Conservation (phyloP, 2,329 filamentous ascomycete genomes). For the Cladosporium sp. region DNA sequence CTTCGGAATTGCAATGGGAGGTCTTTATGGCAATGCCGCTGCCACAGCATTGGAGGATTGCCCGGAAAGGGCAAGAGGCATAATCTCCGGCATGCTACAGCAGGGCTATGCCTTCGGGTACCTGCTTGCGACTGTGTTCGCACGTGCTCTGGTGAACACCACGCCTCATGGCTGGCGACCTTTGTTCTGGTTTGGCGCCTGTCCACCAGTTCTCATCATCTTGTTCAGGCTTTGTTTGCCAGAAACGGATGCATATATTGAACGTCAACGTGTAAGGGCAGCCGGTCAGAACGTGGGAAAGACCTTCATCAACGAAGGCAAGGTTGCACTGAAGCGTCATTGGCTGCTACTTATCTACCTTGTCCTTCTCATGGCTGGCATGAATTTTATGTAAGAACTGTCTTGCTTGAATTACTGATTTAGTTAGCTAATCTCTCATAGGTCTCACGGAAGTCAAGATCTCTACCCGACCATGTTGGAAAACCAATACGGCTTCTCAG, state of each 20-base stretch:
- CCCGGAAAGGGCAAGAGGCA: conserved; percentile 52
- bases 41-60: conserved; percentile 61
- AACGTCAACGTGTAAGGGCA: conserved; percentile 60
- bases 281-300: conserved; percentile 56
- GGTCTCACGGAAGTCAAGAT: conserved; percentile 67
- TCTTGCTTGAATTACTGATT: neutral
- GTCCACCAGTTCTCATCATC: conserved; percentile 76
- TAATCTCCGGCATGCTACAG: conserved; percentile 59
- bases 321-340: conserved; percentile 70
- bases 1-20: conserved; percentile 62
- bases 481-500: conserved; percentile 54
- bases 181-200: conserved; percentile 83
- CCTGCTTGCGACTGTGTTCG: conserved; percentile 45
- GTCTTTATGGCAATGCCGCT: conserved; percentile 57
- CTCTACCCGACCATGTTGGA: conserved; percentile 56
- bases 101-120: conserved; percentile 63
- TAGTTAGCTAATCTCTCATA: conserved; percentile 6
- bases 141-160: conserved; percentile 63
- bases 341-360: conserved; percentile 78
- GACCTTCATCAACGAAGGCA: conserved; percentile 71
- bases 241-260: conserved; percentile 69
- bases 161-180: conserved; percentile 78
- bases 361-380: conserved; percentile 81
- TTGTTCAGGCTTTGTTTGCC: conserved; percentile 70
- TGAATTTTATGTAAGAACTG: conserved; percentile 81